Evolutionary conservation across 2,329 filamentous ascomycete genomes (phyloP), one percentile per base, ranked within the genome.

Genomic region (Alternaria alternata): DNA sequence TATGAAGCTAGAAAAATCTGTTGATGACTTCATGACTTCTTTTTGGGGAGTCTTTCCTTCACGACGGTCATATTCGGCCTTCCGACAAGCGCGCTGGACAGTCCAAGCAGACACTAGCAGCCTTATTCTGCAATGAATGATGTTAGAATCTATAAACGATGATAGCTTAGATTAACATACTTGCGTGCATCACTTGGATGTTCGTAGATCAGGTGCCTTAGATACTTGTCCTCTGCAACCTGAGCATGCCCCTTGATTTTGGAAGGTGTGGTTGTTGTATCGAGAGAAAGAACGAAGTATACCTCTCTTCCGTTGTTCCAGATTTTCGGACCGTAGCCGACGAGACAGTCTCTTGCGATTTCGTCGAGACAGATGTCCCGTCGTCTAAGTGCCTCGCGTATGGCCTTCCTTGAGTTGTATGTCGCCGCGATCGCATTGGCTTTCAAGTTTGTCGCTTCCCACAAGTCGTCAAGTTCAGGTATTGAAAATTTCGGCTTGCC

Each of bases 51-150:
- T 9, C 32, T 48, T 9, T n/a, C 28, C 18, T 48, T 48, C 30
- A 9, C 46, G 18, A 6, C 7, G 18, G 16, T 44, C 7, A 16
- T 42, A 16, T 18, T 26, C 30, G 28, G 41, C 28, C n/a, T 22
- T 54, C 16, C 51, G 22, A 46, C 41, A 54, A 11, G 51, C 51
- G 41, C 51, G 51, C 30, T 54, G 51, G 7, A 54, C 5, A 6
- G 38, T 44, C 30, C 30, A 54, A 4, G 28, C 51, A n/a, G 32
- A 44, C 5, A 54, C 39, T 18, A 46, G 41, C 20, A 36, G 3
- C 3, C 51, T 30, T 14, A 54, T 46, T 38, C 51, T 54, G 9
- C 4, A n/a, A 26, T 1, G 1, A 8, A 26, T 1, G 0, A 38
- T 6, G 7, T 46, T 20, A 54, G 11, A 1, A 24, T 24, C 4